These are phyloP conservation scores for Mayamaea pseudoterrestris DNA, from an alignment of 108 stramenopile species.

Conservation along the genomic window DNA sequence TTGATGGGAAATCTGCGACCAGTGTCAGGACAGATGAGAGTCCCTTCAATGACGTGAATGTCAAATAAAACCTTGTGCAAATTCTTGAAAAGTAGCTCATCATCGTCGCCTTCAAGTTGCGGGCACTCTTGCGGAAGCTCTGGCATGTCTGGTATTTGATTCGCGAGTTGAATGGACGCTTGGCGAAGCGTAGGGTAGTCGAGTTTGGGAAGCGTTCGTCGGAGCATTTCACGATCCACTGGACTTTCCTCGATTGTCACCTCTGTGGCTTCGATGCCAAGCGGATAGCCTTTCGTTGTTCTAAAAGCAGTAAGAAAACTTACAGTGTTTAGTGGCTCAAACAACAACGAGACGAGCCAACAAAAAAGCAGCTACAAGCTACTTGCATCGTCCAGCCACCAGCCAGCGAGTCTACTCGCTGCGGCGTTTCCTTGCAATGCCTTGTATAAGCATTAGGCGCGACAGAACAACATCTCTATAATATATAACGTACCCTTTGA, in stretches of 20 bases:
- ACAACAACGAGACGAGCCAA: background rate
- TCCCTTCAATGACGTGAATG: constrained; percentile 82
- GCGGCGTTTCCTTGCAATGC: too few species aligned
- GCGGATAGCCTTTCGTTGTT: constrained; percentile 73
- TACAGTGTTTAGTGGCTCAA: background rate
- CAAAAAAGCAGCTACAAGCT: too few species aligned
- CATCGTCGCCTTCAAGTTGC: constrained; percentile 1
- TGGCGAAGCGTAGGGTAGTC: constrained; percentile 41
- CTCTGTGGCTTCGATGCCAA: constrained; percentile 53
- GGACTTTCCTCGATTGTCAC: constrained; percentile 53
- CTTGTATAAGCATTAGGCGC: background rate
- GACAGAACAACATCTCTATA: background rate
- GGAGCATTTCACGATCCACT: constrained; percentile 46
- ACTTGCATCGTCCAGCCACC: too few species aligned
- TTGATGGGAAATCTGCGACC: constrained; percentile 85
- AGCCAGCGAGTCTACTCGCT: too few species aligned
- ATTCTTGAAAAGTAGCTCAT: constrained; percentile 20
- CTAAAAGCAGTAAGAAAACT: constrained; percentile 14
- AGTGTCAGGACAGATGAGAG: constrained; percentile 84
- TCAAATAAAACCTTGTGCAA: constrained; percentile 71
- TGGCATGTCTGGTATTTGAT: background rate
- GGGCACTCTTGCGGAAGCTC: background rate
- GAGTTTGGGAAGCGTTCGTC: constrained; percentile 51
- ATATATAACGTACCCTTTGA: constrained; percentile 43
- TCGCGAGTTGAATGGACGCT: constrained; percentile 33